Percentiles rank a stretch among this genome's conserved stretches.
Conservation (phyloP, 2,329 filamentous ascomycete species). For the Pyricularia pennisetigena region DNA sequence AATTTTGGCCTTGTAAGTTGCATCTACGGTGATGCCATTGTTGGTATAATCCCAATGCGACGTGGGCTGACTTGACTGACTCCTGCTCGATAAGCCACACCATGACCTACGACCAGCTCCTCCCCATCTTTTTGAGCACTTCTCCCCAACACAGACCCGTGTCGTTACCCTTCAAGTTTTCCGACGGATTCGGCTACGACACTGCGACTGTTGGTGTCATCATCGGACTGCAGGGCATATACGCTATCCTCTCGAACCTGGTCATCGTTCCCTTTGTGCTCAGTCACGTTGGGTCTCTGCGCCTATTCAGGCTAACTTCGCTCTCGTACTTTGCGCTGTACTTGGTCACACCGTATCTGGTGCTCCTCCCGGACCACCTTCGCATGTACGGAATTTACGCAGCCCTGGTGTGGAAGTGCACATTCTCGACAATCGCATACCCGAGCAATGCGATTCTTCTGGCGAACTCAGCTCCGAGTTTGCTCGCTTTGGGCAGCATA, state of each 20-base stretch:
- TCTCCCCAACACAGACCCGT: constrained; percentile 37
- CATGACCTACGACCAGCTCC: constrained; percentile 89
- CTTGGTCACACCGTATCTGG: constrained; percentile 77
- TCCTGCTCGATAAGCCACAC: constrained; percentile 65
- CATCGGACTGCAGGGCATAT: constrained; percentile 77
- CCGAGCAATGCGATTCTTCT: constrained; percentile 84
- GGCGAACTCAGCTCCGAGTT: constrained; percentile 77
- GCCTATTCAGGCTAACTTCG: constrained; percentile 73
- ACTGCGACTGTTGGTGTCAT: constrained; percentile 82
- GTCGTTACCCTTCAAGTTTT: constrained; percentile 77
- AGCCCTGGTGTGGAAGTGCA: constrained; percentile 84
- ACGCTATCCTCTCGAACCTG: constrained; percentile 80
- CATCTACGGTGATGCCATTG: constrained; percentile 6
- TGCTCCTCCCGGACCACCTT: constrained; percentile 64
- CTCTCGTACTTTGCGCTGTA: constrained; percentile 82
- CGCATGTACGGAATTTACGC: constrained; percentile 68
- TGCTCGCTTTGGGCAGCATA: constrained; percentile 77
- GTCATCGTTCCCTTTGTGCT: constrained; percentile 75
- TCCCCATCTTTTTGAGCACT: constrained; percentile 85
- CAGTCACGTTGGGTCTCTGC: constrained; percentile 64
- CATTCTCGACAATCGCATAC: constrained; percentile 82
- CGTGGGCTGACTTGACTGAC: neutral
- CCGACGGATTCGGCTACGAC: constrained; percentile 73
- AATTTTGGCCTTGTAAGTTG: constrained; percentile 83
- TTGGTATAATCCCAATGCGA: neutral